A percentile compares a stretch with the other conserved stretches of the same genome.
These are phyloP conservation scores for Aspergillaceae sp. DNA, from an alignment of 2,329 filamentous ascomycete species.

Conservation along the genomic window DNA sequence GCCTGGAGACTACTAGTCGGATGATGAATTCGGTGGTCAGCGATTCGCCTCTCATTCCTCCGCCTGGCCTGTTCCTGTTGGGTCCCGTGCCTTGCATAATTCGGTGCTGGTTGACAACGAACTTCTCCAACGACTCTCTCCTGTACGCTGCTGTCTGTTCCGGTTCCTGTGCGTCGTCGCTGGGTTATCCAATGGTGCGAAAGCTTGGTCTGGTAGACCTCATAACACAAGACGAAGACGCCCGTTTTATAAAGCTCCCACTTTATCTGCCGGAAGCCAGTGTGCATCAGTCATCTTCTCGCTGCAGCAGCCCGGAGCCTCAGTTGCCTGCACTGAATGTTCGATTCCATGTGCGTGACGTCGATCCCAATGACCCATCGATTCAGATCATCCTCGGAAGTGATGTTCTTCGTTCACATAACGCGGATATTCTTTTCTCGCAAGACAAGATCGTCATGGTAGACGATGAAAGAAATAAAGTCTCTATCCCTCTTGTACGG, in stretches of 20 bases:
- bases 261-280: conserved; percentile 89
- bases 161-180: conserved; percentile 77
- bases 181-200: conserved; percentile 66
- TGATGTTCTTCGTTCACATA: conserved; percentile 75
- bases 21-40: conserved; percentile 54
- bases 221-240: conserved; percentile 57
- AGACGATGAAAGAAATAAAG: conserved; percentile 74
- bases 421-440: conserved; percentile 84
- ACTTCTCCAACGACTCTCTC: conserved; percentile 81
- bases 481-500: conserved; percentile 84
- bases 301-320: conserved; percentile 62
- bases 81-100: conserved; percentile 90
- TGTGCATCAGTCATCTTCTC: conserved; percentile 61
- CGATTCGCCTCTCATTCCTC: conserved; percentile 65
- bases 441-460: conserved; percentile 82
- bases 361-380: conserved; percentile 42
- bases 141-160: conserved; percentile 89
- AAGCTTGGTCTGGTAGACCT: conserved; percentile 63
- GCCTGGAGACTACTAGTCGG: conserved; percentile 62
- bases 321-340: conserved; percentile 76
- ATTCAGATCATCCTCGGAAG: conserved; percentile 87
- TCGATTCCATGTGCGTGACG: conserved; percentile 63
- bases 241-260: conserved; percentile 63
- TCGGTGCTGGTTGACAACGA: conserved; percentile 85
- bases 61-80: conserved; percentile 74